Base-by-base conservation (phyloP, 2,329 filamentous ascomycete species). In the Trematosphaeria pertusa region DNA sequence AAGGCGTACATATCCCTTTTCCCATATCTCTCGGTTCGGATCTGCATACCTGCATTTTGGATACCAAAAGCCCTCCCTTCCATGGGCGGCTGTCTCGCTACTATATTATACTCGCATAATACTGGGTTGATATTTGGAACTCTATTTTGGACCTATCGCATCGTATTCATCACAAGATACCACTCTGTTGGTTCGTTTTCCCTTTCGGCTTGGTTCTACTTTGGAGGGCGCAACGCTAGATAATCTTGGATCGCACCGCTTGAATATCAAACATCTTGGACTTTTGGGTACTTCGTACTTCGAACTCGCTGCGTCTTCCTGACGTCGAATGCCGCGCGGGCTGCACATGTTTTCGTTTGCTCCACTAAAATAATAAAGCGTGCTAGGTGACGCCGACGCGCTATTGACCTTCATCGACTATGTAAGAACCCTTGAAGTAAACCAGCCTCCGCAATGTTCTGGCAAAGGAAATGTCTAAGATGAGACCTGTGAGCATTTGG, bases 161-260 rank as follows among this genome's bases (percentile, higher is more conserved):
- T 51, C 22, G 22, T 24, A n/a, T 36, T 11, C 11, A 19, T 28
- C 31, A 39, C 15, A 39, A 55, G 57, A 61, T 61, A 60, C 54
- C 57, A 58, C 54, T 51, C 48, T 52, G 52, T 54, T 52, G 48
- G 52, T 54, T 35, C 14, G 22, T 26, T 33, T 20, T 28, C 24
- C 34, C n/a, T 19, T 30, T 14, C n/a, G 14, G 14, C 3, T 33
- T 33, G n/a, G n/a, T n/a, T n/a, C n/a, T n/a, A n/a, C n/a, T 7
- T 45, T 38, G 26, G 32, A 45, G 10, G 42, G 35, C 42, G 42
- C 20, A 38, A 32, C 19, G 26, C 24, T 45, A 45, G 34, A 44
- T 22, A 32, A 6, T 37, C 24, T 18, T 17, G 4, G 34, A 22
- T 19, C 38, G n/a, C 19, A 24, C n/a, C 22, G 34, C 22, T 18